Evolutionary conservation across 2,329 filamentous ascomycete genomes (phyloP).

Genomic region (Claviceps maximensis): DNA sequence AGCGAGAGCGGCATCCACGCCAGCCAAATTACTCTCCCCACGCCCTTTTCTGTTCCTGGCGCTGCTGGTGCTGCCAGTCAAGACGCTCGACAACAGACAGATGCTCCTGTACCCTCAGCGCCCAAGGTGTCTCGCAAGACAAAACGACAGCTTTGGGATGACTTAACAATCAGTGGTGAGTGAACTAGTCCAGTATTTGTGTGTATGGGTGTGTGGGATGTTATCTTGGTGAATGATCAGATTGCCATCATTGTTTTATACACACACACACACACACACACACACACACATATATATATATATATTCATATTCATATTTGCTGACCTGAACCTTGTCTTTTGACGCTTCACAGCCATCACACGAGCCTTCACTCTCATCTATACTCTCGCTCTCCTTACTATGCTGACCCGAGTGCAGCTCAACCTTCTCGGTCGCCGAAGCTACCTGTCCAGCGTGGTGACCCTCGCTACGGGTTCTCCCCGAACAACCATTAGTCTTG

Average conservation of each 20-base stretch:
- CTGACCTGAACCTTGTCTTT: background rate
- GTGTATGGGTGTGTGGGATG: background rate
- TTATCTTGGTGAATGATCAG: background rate
- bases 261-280: background rate
- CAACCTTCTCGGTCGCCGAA: slow-evolving; percentile 88
- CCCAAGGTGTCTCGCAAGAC: slow-evolving; percentile 49
- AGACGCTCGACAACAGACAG: slow-evolving; percentile 26
- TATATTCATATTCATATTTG: background rate
- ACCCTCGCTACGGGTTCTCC: slow-evolving; percentile 67
- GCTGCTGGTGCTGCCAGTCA: slow-evolving; percentile 18
- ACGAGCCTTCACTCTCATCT: slow-evolving; percentile 79
- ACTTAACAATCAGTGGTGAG: slow-evolving; percentile 89
- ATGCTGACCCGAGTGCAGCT: slow-evolving; percentile 91
- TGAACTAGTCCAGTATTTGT: too few species aligned
- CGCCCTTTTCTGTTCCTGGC: slow-evolving; percentile 23
- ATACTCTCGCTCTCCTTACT: slow-evolving; percentile 77
- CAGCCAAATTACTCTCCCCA: slow-evolving; percentile 55
- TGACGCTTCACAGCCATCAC: slow-evolving; percentile 51
- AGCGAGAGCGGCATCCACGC: slow-evolving; percentile 76
- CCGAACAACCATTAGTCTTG: slow-evolving; percentile 69
- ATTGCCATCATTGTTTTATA: too few species aligned
- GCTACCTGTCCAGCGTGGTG: slow-evolving; percentile 91
- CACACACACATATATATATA: too few species aligned
- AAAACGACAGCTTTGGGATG: slow-evolving; percentile 93
- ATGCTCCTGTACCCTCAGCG: slow-evolving; percentile 23